Evolutionary conservation across 2,329 filamentous ascomycete genomes (phyloP).

Genomic region (Chaetomium sp.): DNA sequence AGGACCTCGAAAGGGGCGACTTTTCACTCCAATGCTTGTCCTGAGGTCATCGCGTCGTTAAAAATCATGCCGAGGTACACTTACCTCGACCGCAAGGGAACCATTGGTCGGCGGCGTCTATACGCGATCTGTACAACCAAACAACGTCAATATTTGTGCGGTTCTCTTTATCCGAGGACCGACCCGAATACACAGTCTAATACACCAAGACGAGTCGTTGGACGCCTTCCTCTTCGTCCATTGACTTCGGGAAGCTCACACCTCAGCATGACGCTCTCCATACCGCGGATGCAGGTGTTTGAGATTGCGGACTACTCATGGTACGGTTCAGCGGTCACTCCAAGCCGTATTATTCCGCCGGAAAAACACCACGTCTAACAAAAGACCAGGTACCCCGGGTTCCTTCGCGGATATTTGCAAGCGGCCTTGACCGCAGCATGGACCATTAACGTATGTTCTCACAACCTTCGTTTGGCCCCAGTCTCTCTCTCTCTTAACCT

Average conservation of each 20-base stretch:
- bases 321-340: constrained; percentile 33
- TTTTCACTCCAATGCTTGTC: too few species aligned
- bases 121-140: too few species aligned
- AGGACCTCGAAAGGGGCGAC: too few species aligned
- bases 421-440: constrained; percentile 58
- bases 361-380: not conserved
- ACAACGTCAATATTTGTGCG: too few species aligned
- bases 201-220: too few species aligned
- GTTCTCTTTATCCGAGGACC: too few species aligned
- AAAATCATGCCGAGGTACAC: too few species aligned
- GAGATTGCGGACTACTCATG: constrained; percentile 63
- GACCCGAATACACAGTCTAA: too few species aligned
- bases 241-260: not conserved
- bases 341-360: not conserved
- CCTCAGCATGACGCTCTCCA: constrained; percentile 39
- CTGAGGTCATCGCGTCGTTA: too few species aligned
- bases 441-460: constrained; percentile 44
- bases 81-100: too few species aligned
- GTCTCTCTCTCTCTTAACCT: not conserved
- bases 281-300: constrained; percentile 57
- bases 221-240: too few species aligned
- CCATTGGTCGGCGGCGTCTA: too few species aligned
- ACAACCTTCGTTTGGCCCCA: not conserved
- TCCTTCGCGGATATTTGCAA: constrained; percentile 59
- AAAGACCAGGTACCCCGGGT: constrained; percentile 53